These are phyloP conservation scores for Pseudocercospora fijiensis DNA, from an alignment of 2,329 filamentous ascomycete species.

Conservation along the genomic window DNA sequence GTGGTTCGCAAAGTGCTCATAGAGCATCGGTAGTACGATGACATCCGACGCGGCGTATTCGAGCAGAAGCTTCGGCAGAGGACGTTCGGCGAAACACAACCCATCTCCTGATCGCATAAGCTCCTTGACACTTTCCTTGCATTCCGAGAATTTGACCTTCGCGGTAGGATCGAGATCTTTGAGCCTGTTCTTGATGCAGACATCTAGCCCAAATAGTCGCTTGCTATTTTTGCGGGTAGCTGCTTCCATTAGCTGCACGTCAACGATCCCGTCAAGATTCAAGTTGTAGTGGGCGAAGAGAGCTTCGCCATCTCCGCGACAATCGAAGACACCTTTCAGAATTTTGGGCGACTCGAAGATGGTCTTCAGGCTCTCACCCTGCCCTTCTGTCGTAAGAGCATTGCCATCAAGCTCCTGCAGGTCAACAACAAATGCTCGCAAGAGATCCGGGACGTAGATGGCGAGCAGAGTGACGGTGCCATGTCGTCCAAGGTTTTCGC, in stretches of 20 bases:
- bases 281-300: conserved; percentile 5
- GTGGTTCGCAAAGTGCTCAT: conserved; percentile 4
- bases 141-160: conserved; percentile 1
- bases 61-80: conserved; percentile 2
- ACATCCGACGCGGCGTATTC: conserved; percentile 7
- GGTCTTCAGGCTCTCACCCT: neutral
- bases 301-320: conserved; percentile 13
- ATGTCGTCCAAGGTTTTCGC: conserved; percentile 9
- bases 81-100: conserved; percentile 6
- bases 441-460: conserved; percentile 1
- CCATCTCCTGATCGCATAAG: neutral
- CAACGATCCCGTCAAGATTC: conserved; percentile 6
- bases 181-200: conserved; percentile 8
- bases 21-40: neutral
- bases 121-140: conserved; percentile 6
- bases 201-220: conserved; percentile 1
- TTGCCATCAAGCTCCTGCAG: neutral
- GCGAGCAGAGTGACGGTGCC: conserved; percentile 9
- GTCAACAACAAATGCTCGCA: conserved; percentile 6
- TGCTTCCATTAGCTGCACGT: conserved; percentile 9
- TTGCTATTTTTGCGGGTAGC: conserved; percentile 8
- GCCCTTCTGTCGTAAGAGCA: neutral
- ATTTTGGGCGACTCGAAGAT: conserved; percentile 1
- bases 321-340: conserved; percentile 13
- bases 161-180: neutral